Percentiles rank a stretch among this genome's conserved stretches.
Conservation (phyloP, 225 moss, liverwort and hornwort species). For the Pleurozium schreberi region DNA sequence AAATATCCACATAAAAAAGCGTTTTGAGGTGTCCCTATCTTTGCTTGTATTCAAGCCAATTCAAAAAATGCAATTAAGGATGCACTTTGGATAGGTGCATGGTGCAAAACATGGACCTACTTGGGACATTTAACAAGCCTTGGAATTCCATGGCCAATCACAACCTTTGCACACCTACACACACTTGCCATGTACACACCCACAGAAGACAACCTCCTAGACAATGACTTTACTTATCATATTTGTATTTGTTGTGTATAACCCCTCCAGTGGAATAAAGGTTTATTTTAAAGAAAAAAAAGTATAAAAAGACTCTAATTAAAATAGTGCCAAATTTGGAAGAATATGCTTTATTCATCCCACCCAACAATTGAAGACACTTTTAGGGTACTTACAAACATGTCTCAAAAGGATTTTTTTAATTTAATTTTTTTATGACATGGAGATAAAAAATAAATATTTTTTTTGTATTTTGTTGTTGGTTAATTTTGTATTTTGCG, state of each 20-base stretch:
- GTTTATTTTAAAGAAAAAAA: neutral
- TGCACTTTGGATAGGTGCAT: rapidly evolving
- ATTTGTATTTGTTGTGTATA: neutral
- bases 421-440: rapidly evolving
- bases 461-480: no score
- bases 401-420: neutral
- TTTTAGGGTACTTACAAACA: neutral
- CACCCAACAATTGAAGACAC: neutral
- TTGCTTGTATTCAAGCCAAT: neutral
- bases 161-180: neutral
- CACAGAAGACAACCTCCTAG: rapidly evolving
- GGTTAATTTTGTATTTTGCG: neutral
- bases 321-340: neutral
- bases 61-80: rapidly evolving
- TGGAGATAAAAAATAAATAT: neutral
- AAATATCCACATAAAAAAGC: rapidly evolving
- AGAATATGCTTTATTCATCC: neutral
- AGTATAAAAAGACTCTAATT: neutral
- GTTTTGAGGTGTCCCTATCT: rapidly evolving
- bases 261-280: neutral
- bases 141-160: neutral
- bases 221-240: no score
- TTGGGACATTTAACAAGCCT: neutral
- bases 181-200: rapidly evolving
- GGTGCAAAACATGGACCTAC: neutral